A percentile compares a stretch with the other conserved stretches of the same genome.
Evolutionary conservation across 441 rosid species (phyloP).

Genomic region (Heliophila coronopifolia): DNA sequence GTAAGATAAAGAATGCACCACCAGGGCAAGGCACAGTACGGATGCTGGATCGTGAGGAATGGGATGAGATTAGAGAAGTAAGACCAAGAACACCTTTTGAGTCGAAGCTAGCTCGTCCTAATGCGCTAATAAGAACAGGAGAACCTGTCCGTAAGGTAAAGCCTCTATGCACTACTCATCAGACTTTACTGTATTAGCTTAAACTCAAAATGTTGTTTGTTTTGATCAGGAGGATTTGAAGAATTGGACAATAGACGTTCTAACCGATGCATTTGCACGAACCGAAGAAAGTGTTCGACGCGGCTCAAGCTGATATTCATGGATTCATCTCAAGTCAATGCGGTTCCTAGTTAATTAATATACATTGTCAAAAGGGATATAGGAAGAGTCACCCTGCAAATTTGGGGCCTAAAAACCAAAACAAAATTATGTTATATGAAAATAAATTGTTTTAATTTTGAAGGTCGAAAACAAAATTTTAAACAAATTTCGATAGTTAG

Average conservation of each 20-base stretch:
- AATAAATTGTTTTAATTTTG: no score
- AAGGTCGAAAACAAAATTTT: no score
- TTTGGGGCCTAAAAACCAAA: no score
- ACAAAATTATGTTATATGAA: no score
- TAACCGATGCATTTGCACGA: constrained; percentile 64
- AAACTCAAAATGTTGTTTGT: not conserved
- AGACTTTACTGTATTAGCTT: not conserved
- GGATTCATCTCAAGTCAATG: not conserved
- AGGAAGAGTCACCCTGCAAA: no score
- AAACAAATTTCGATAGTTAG: no score
- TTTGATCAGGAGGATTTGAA: constrained; percentile 64
- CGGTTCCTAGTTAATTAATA: not conserved
- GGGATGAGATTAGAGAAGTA: constrained; percentile 77
- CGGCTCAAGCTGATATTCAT: constrained; percentile 29
- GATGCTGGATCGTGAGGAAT: constrained; percentile 79
- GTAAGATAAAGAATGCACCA: constrained; percentile 76
- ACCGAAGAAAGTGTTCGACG: constrained; percentile 61
- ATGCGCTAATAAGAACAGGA: constrained; percentile 76
- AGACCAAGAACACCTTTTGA: constrained; percentile 96
- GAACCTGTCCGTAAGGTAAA: constrained; percentile 57
- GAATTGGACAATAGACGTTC: constrained; percentile 87
- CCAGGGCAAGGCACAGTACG: constrained; percentile 68
- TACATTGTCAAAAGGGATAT: no score
- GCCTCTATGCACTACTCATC: not conserved
- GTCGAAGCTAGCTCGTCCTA: constrained; percentile 88